Base-by-base conservation (phyloP, 2,329 filamentous ascomycete genomes). In the Alternaria postmessia region DNA sequence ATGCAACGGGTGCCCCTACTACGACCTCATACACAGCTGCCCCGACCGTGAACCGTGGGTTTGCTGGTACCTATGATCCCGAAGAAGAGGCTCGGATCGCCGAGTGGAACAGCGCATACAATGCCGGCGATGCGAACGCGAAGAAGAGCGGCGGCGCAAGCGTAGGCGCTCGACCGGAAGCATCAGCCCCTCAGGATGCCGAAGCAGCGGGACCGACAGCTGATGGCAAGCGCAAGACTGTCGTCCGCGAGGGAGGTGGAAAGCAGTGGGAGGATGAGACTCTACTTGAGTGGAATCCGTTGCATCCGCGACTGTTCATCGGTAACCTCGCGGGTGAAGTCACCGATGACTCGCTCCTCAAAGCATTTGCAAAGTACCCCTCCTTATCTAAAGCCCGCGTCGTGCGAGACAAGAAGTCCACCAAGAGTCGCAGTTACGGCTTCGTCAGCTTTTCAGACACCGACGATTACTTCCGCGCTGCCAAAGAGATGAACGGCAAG, bases 401-500 rank as follows among this genome's bases (percentile, higher is more conserved):
- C 32, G 89, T 98, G 62, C 89, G 95, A 52, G 95, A 99, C 81
- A 98, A 97, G 84, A 89, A 93, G 61, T 97, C 94, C 1, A 95
- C 91, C 57, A 99, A 99, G 82, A 96, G 92, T 74, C 96, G 95
- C 77, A 95, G 94, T 0, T 99, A 92, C 76, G 95, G 95, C 3
- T 99, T 99, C 75, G 94, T 99, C 57, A 95, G 92, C 79, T 98
- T 99, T 81, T 91, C 89, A 71, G 92, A 97, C 75, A 92, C 93
- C 30, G 95, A 99, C 78, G 94, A 97, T 74, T 98, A 96, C 78
- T 98, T 99, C 84, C 88, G 92, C 72, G 94, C 95, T 2, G 94
- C 93, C 72, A 93, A 95, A 81, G 94, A 98, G 82, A 98, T 98
- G 95, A 92, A 97, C 74, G 94, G 94, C 70, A 98, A 99, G 82